Conservation (phyloP, 768 basidiomycete species). For the Hemileccinum rubropunctum region DNA sequence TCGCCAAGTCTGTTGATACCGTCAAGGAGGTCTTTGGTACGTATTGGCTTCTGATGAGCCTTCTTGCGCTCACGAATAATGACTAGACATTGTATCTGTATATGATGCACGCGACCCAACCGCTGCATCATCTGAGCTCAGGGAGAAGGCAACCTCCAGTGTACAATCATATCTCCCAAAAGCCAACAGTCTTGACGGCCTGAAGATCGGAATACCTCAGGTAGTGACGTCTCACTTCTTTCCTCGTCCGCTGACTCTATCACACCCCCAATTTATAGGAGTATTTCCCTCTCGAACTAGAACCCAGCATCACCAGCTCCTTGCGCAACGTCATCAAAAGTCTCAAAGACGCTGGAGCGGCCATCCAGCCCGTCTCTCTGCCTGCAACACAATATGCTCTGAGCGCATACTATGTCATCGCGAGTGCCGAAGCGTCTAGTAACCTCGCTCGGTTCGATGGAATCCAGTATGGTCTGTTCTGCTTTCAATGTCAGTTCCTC, state of each 20-base stretch:
- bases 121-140: conserved; percentile 44
- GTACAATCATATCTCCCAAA: conserved; percentile 15
- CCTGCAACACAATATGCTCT: conserved; percentile 70
- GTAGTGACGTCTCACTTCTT: conserved; percentile 34
- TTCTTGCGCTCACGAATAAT: conserved; percentile 2
- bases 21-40: conserved; percentile 63
- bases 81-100: conserved; percentile 33
- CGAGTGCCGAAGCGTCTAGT: conserved; percentile 90
- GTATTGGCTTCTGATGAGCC: background rate
- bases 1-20: conserved; percentile 53
- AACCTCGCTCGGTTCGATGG: conserved; percentile 91
- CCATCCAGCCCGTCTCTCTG: conserved; percentile 68
- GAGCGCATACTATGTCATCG: conserved; percentile 94
- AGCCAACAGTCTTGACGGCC: conserved; percentile 38
- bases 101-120: conserved; percentile 78
- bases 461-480: conserved; percentile 68
- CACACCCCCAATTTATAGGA: conserved; percentile 42
- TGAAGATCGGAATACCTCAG: conserved; percentile 76
- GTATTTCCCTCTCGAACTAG: conserved; percentile 75
- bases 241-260: background rate
- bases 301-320: conserved; percentile 40
- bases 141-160: conserved; percentile 34
- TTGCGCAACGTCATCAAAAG: conserved; percentile 44
- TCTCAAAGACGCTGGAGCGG: conserved; percentile 56
- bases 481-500: background rate